A percentile compares a stretch with the other conserved stretches of the same genome.
phyloP scores from a whole-genome alignment of 2,329 filamentous ascomycete species.

The Xenosphaeropsis pyriputrescens region DNA sequence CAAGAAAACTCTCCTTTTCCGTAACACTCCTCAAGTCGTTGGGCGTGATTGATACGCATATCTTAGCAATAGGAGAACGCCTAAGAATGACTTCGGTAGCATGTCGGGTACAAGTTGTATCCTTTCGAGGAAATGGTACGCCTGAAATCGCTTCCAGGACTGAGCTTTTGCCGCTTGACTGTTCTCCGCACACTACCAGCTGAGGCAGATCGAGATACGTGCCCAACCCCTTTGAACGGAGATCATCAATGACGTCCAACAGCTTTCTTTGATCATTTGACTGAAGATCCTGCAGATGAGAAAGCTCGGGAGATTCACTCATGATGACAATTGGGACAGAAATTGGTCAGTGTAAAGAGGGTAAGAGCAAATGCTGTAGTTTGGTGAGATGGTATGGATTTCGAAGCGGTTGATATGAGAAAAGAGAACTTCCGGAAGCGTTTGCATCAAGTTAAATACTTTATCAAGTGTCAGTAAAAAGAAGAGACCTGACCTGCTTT shows the following conservation, averaged over 20 bases:
- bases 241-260: conserved; percentile 39
- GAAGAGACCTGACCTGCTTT: no score
- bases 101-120: conserved; percentile 44
- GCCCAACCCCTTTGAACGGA: conserved; percentile 36
- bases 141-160: conserved; percentile 49
- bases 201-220: conserved; percentile 37
- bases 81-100: conserved; percentile 30
- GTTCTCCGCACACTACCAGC: conserved; percentile 49
- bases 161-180: conserved; percentile 49
- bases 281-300: conserved; percentile 12
- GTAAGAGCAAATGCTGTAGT: no score
- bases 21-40: conserved; percentile 29
- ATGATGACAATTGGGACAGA: no score
- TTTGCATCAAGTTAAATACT: no score
- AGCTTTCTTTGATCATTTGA: conserved; percentile 38
- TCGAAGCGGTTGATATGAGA: no score
- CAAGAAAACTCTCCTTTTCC: conserved; percentile 29
- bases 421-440: no score
- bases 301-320: neutral
- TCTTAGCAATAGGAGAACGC: conserved; percentile 21
- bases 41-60: conserved; percentile 39
- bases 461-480: no score
- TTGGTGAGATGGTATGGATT: no score
- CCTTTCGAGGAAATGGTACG: conserved; percentile 43
- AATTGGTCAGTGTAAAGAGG: no score